Evolutionary conservation across 1,284 basidiomycete species (phyloP).

Genomic region (Malassezia arunalokei): DNA sequence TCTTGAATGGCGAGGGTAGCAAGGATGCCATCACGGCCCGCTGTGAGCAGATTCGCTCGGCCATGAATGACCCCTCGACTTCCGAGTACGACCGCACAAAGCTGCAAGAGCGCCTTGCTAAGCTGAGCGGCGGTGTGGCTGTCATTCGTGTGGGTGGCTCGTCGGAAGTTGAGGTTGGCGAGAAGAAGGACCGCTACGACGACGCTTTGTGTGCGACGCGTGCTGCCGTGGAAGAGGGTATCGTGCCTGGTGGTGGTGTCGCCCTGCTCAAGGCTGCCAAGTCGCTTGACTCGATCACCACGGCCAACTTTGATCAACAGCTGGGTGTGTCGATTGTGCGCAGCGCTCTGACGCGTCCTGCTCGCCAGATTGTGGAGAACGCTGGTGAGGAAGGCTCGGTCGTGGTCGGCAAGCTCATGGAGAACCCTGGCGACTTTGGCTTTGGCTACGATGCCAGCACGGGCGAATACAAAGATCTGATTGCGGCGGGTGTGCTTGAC

Average conservation of each 20-base stretch:
- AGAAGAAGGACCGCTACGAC: constrained; percentile 99
- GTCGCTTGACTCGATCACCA: constrained; percentile 63
- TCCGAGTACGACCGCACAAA: constrained; percentile 89
- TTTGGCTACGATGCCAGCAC: constrained; percentile 77
- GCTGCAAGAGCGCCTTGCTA: constrained; percentile 91
- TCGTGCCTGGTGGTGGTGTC: constrained; percentile 78
- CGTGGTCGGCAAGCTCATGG: constrained; percentile 61
- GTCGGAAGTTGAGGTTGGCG: constrained; percentile 88
- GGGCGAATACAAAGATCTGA: constrained; percentile 88
- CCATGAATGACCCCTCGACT: constrained; percentile 71
- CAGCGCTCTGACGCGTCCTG: constrained; percentile 63
- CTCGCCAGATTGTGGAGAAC: constrained; percentile 81
- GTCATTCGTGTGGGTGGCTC: constrained; percentile 95
- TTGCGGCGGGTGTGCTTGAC: constrained; percentile 77
- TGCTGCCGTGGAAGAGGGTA: constrained; percentile 94
- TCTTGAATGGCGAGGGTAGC: constrained; percentile 68
- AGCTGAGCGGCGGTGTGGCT: constrained; percentile 87
- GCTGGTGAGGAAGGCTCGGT: constrained; percentile 90
- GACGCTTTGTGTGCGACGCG: constrained; percentile 94
- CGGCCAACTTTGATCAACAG: constrained; percentile 92
- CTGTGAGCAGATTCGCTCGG: constrained; percentile 84
- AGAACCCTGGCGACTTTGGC: constrained; percentile 41
- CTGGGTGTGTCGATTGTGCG: constrained; percentile 89
- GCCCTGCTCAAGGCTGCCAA: constrained; percentile 80
- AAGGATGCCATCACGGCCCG: constrained; percentile 36